A percentile compares a stretch with the other conserved stretches of the same genome.
Conservation (phyloP, 345 rosid species). For the Cardamine resedifolia region DNA sequence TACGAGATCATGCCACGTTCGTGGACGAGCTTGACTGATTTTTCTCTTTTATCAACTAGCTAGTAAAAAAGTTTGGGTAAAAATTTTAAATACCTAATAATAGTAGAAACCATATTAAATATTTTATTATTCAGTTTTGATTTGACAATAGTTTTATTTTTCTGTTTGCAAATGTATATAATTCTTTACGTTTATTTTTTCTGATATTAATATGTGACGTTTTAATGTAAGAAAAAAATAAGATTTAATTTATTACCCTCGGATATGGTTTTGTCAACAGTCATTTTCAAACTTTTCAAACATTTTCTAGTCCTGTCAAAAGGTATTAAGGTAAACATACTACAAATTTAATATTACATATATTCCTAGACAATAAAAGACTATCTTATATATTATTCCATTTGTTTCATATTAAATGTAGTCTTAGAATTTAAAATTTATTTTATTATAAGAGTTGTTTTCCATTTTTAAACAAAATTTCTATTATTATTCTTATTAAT, state of each 20-base stretch:
- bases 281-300: conserved; percentile 21
- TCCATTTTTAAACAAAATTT: too few relatives aligned
- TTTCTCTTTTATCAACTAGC: background rate
- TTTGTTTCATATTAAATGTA: too few relatives aligned
- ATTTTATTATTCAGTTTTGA: background rate
- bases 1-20: conserved; percentile 39
- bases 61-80: background rate
- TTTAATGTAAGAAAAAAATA: background rate
- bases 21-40: conserved; percentile 21
- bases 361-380: background rate
- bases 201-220: background rate
- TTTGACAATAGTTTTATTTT: conserved; percentile 7
- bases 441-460: too few relatives aligned
- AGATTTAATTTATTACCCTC: background rate
- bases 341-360: background rate
- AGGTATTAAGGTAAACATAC: background rate
- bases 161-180: background rate
- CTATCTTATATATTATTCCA: too few relatives aligned
- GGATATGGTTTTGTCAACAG: conserved; percentile 13
- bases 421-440: too few relatives aligned
- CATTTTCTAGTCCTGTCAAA: background rate
- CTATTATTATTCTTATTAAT: too few relatives aligned
- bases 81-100: background rate
- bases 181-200: background rate
- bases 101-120: too few relatives aligned